Percentiles rank a stretch among this genome's conserved stretches.
These are phyloP conservation scores for Solanum chacoense DNA, from an alignment of 305 asterid species.

Conservation along the genomic window DNA sequence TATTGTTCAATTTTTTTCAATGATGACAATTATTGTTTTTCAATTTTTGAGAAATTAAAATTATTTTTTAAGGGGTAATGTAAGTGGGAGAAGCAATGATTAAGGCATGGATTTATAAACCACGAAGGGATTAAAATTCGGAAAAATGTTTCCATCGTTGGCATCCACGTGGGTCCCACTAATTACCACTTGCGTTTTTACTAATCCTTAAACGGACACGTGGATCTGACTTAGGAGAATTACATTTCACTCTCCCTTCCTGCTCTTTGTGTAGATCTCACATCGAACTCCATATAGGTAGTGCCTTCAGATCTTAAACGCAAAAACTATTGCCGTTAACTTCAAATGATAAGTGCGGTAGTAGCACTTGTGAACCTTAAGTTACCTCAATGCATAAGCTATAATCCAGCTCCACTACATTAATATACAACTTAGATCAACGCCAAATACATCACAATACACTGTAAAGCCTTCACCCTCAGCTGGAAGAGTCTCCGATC, in stretches of 20 bases:
- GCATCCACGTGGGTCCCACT: not conserved
- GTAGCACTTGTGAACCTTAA: not conserved
- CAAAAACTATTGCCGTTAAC: too few relatives aligned
- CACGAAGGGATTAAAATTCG: not conserved
- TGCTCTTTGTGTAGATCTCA: not conserved
- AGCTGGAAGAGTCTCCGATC: not conserved
- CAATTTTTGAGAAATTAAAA: not conserved
- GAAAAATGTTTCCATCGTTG: conserved; percentile 2
- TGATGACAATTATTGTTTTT: not conserved
- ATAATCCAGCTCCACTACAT: not conserved
- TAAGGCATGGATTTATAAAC: not conserved
- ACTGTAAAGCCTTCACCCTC: not conserved
- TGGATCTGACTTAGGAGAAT: not conserved
- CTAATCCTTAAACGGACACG: not conserved
- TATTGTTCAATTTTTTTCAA: not conserved
- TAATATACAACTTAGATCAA: too few relatives aligned
- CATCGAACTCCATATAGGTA: not conserved
- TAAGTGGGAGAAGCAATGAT: conserved; percentile 5
- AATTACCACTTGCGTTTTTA: not conserved
- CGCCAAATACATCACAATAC: not conserved
- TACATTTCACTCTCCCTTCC: not conserved
- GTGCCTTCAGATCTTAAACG: too few relatives aligned
- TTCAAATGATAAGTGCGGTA: too few relatives aligned
- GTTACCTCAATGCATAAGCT: not conserved
- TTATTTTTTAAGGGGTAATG: not conserved